Conservation (phyloP, 2,329 filamentous ascomycete genomes). For the Colletotrichum sp. region DNA sequence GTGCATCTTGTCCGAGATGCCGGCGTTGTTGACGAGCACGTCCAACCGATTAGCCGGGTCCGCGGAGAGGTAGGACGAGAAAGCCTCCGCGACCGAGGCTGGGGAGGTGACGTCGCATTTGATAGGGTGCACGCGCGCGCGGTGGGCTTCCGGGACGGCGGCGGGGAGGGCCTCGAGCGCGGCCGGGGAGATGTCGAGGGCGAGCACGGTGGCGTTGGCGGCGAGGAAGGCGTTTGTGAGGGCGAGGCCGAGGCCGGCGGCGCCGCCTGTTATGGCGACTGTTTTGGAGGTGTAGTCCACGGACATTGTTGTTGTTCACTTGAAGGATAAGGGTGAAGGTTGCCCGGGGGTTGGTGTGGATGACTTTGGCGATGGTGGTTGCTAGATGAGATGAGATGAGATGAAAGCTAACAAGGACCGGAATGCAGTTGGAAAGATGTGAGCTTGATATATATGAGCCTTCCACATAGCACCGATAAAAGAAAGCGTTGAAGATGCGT, state of each 20-base stretch:
- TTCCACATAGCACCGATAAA: fast-evolving
- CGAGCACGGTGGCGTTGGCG: constrained; percentile 1
- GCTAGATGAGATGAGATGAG: background rate
- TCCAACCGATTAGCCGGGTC: constrained; percentile 37
- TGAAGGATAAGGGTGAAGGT: background rate
- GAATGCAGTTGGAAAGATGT: too few relatives aligned
- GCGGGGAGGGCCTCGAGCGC: background rate
- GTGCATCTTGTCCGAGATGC: constrained; percentile 61
- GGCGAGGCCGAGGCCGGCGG: background rate
- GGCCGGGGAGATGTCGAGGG: background rate
- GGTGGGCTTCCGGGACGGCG: background rate
- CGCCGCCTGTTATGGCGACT: constrained; percentile 6
- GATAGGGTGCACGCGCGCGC: background rate
- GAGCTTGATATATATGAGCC: background rate
- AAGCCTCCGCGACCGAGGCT: background rate
- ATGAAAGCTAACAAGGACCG: background rate
- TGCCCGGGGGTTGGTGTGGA: background rate
- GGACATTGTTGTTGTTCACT: background rate
- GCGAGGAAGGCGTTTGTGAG: background rate
- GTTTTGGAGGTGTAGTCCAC: constrained; percentile 12
- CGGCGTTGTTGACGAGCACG: constrained; percentile 64
- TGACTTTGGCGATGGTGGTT: background rate
- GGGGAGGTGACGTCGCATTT: background rate
- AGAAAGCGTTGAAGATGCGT: background rate
- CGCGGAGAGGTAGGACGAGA: background rate